Base-by-base conservation (phyloP, 2,329 filamentous ascomycete genomes). In the Stromatinia cepivora region DNA sequence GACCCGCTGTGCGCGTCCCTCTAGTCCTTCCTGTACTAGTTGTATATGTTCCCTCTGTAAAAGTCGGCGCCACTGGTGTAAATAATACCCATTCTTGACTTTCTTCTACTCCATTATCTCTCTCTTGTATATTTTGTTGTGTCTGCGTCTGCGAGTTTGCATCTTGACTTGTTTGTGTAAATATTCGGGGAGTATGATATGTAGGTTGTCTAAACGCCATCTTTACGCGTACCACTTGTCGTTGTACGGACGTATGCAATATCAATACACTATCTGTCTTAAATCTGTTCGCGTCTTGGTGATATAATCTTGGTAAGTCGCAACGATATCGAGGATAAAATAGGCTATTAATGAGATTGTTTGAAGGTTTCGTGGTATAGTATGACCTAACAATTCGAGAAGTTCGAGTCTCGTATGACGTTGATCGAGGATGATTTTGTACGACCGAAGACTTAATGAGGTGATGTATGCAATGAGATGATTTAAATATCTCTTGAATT, bases 41-140 rank as follows among this genome's bases (percentile, higher is more conserved):
- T 50, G 92, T 88, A 70, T 86, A 88, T 57, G 89, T 92, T 66
- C 89, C 85, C 71, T 90, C 89, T 7, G 88, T 88, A 15, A 85
- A 85, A 28, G 91, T 90, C 4, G 85, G 86, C 72, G 89, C 88
- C 11, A 85, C 85, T 1, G 92, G 92, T 10, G 93, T 92, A 83
- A 99, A 99, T 73, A 99, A 88, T 67, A 98, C 91, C 95, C 95
- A 99, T 86, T 97, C 94, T 80, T 95, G 91, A 17, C 92, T 90
- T 73, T 94, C 90, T 71, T 92, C 88, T 70, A 88, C 81, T 28
- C 34, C 15, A n/a, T 34, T 25, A 42, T 39, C 31, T 34, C 56
- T 45, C n/a, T 73, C 66, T 61, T 72, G 71, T 34, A 36, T 39
- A 57, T 68, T 53, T 36, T 59, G 70, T 34, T 65, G 79, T 73